Evolutionary conservation across 768 basidiomycete species (phyloP), one percentile per base, ranked within the genome.

Genomic region (Strobilomyces echinocephalus): DNA sequence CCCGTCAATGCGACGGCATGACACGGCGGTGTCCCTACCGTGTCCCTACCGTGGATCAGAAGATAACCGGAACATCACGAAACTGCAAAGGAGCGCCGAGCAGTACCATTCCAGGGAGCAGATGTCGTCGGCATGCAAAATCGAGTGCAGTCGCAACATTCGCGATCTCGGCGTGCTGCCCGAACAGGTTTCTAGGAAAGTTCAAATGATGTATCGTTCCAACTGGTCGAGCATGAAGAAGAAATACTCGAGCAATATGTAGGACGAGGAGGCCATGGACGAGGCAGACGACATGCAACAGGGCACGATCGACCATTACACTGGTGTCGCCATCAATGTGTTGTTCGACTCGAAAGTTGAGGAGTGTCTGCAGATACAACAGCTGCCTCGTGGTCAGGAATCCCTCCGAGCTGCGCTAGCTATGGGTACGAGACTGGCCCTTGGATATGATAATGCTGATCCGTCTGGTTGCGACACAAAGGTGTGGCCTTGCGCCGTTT

Each of bases 281-380:
- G 90, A 91, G 40, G 80, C 69, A 2, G 88, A 86, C 33, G 86
- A 87, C 36, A 80, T 80, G 0, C 87, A 87, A 58, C 85, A 84
- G 56, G 86, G 82, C 60, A 73, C 78, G 8, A 84, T 97, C 44
- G 95, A 97, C 63, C 95, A 91, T 64, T 98, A 99, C 64, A 97
- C 93, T 0, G 97, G 97, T 9, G 88, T 99, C 10, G 88, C 95
- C 0, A 99, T 98, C 69, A 93, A 95, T 75, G 95, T 98, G 8
- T 98, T 95, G 1, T 99, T 99, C 80, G 98, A 99, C 72, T 97
- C 95, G 2, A 97, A 97, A 71, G 87, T 88, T 4, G 95, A 98
- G 66, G 97, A 99, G 70, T 95, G 97, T 0, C 75, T 98, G 50
- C 83, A 92, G 52, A 97, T 99, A 59, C 94, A 97, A 65, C 97